phyloP scores from a whole-genome alignment of 1,139 yeast species.

The Arxiozyma telluris region DNA sequence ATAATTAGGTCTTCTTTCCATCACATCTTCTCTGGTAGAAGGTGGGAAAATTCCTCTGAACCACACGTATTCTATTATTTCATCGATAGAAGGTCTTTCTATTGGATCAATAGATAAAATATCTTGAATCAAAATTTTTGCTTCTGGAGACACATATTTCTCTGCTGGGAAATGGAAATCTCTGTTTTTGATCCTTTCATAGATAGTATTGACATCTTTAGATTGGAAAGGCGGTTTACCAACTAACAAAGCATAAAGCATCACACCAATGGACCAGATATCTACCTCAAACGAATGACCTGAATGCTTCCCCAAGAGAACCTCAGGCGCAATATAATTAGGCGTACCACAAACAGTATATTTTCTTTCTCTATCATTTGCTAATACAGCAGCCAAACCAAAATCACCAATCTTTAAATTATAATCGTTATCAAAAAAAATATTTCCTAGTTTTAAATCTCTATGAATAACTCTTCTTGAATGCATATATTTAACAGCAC shows the following conservation, averaged over 20 bases:
- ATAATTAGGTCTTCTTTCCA: conserved; percentile 54
- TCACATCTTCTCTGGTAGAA: conserved; percentile 52
- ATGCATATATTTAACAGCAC: conserved; percentile 89
- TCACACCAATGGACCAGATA: conserved; percentile 94
- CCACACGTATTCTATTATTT: conserved; percentile 75
- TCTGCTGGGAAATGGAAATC: conserved; percentile 78
- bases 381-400: conserved; percentile 76
- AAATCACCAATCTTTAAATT: conserved; percentile 92
- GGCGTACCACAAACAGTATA: conserved; percentile 97
- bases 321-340: conserved; percentile 96
- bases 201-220: conserved; percentile 85
- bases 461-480: conserved; percentile 90
- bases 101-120: conserved; percentile 72
- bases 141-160: conserved; percentile 59
- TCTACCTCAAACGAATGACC: conserved; percentile 95
- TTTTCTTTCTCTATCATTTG: conserved; percentile 57
- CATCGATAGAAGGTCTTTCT: conserved; percentile 71
- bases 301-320: conserved; percentile 72
- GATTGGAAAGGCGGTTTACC: conserved; percentile 98
- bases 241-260: conserved; percentile 80
- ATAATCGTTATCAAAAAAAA: conserved; percentile 87
- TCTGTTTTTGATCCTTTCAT: conserved; percentile 79
- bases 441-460: conserved; percentile 89
- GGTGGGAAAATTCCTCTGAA: conserved; percentile 82
- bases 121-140: conserved; percentile 59